Base-by-base conservation (phyloP, 73 alveolate species). In the Blepharisma japonicum region DNA sequence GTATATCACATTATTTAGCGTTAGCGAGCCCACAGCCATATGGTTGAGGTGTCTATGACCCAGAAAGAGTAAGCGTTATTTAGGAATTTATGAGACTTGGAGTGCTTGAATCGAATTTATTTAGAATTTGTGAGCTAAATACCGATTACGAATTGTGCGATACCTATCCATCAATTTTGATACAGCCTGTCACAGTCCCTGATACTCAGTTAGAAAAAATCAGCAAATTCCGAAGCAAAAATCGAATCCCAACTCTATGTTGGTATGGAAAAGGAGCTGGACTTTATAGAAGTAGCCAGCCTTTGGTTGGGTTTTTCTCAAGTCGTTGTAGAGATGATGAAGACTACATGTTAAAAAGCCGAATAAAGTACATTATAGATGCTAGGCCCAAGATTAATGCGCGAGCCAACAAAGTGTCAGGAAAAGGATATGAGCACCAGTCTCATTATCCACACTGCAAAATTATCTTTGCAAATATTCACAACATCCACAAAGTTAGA, bases 361-460 rank as follows among this genome's bases (percentile, higher is more conserved):
- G 83, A 79, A 56, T 79, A 27, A 27, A 79, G 27, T 55, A 20
- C 50, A 8, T 67, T 55, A 48, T 79, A 14, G 99, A 96, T 87
- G 98, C 98, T 7, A 81, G 99, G 78, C 95, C 99, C 4, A 87
- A 91, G 66, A 55, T 94, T 38, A 94, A 90, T 87, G 99, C 99
- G 32, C 77, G 86, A 55, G 97, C 96, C 23, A 93, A 96, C 71
- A 83, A 90, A 81, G 96, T 95, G 6, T 92, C 89, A 68, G 94
- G 95, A 18, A 97, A 97, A 48, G 99, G 99, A 27, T 94, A 67
- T 81, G 99, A 96, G 84, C 86, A 89, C 81, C 88, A 82, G 1
- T 82, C 87, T 68, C 80, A 82, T 71, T 96, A 96, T 78, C 81
- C 72, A 53, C 83, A 84, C 80, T 92, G 95, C 56, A 92, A 93